phyloP scores from a whole-genome alignment of 208 protist species.

The Leptomonas pyrrhocoris region DNA sequence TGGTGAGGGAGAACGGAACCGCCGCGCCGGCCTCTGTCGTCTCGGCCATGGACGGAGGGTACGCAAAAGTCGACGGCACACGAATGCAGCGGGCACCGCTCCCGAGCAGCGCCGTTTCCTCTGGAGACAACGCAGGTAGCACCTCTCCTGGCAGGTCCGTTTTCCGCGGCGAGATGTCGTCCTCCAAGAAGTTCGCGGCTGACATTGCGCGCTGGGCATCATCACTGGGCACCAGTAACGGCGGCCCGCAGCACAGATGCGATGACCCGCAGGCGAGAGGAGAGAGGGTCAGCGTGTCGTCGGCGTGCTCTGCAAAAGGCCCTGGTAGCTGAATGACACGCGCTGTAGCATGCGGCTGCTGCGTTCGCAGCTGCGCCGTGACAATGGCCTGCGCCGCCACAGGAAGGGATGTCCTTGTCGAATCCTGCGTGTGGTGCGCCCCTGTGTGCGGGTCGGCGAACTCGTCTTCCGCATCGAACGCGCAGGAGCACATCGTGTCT shows the following conservation, averaged over 20 bases:
- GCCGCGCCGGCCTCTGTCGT: background rate
- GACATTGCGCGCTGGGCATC: constrained; percentile 2
- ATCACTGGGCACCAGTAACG: background rate
- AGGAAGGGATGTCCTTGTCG: background rate
- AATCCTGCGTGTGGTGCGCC: background rate
- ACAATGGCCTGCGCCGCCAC: background rate
- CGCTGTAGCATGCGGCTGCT: background rate
- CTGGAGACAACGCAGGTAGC: background rate
- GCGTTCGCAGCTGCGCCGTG: background rate
- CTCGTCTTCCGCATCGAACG: background rate
- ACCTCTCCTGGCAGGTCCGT: background rate
- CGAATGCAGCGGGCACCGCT: background rate
- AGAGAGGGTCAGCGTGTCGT: constrained; percentile 1
- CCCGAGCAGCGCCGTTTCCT: background rate
- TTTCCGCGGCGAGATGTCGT: background rate
- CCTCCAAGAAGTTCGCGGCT: constrained; percentile 2
- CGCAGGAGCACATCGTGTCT: background rate
- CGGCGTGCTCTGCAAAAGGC: constrained; percentile 7
- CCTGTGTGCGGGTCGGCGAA: background rate
- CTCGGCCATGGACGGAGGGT: background rate
- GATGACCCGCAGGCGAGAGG: constrained; percentile 11
- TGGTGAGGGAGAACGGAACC: background rate
- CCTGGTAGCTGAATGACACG: background rate
- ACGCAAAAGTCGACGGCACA: background rate
- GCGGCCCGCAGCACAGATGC: constrained; percentile 16